Percentiles rank a stretch among this genome's conserved stretches.
phyloP scores from a whole-genome alignment of 208 protist species.

The Trypanosoma avium region DNA sequence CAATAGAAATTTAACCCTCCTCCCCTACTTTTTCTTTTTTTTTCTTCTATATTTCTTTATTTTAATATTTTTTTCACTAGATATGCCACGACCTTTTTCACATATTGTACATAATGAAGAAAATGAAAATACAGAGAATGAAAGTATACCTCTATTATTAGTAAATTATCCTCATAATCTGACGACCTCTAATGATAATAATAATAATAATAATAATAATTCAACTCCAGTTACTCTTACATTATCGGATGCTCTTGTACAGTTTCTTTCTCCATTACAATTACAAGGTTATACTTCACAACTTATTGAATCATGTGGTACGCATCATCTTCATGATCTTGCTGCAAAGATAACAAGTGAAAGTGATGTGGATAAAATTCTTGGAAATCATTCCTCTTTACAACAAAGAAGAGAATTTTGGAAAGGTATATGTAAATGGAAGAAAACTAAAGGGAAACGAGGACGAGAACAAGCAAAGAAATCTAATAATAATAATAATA shows the following conservation, averaged over 20 bases:
- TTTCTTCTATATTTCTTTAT: too few relatives aligned
- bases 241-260: slow-evolving; percentile 61
- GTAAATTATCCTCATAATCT: too few relatives aligned
- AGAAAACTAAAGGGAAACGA: slow-evolving; percentile 33
- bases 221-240: slow-evolving; percentile 7
- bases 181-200: not conserved
- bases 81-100: too few relatives aligned
- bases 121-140: too few relatives aligned
- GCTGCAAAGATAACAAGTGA: slow-evolving; percentile 26
- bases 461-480: slow-evolving; percentile 21
- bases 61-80: too few relatives aligned
- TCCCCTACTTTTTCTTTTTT: too few relatives aligned
- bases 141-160: too few relatives aligned
- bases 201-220: not conserved
- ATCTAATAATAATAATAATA: slow-evolving; percentile 1
- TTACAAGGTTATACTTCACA: slow-evolving; percentile 71
- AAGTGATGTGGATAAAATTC: slow-evolving; percentile 39
- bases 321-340: slow-evolving; percentile 54
- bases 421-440: slow-evolving; percentile 44
- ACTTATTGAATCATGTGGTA: slow-evolving; percentile 34
- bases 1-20: too few relatives aligned
- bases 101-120: too few relatives aligned
- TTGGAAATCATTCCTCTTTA: slow-evolving; percentile 54
- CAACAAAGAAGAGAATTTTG: slow-evolving; percentile 63
- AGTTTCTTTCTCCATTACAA: slow-evolving; percentile 70